These are phyloP conservation scores for Saraca asoca DNA, from an alignment of 331 rosid species.

Conservation along the genomic window DNA sequence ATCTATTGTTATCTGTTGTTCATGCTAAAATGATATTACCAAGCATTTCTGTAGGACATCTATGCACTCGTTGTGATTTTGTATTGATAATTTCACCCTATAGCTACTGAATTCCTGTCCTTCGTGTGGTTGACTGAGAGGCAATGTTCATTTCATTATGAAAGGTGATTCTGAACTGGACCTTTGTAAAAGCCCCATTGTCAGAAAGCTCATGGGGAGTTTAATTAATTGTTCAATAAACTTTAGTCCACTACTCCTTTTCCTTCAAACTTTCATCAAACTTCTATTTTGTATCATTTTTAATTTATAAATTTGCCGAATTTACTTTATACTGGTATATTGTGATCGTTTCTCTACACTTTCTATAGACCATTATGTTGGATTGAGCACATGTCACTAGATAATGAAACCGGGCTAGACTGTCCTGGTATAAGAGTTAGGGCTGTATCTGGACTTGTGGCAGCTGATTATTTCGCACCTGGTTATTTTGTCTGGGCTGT, in stretches of 20 bases:
- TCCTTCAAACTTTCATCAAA: slow-evolving; percentile 5
- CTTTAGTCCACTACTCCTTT: too few species aligned
- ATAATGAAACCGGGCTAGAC: slow-evolving; percentile 86
- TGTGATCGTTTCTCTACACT: slow-evolving; percentile 19
- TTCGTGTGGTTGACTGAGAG: slow-evolving; percentile 1
- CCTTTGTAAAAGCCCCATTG: neutral
- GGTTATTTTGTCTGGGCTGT: slow-evolving; percentile 99
- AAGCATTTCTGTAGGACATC: slow-evolving; percentile 7
- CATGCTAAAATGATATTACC: slow-evolving; percentile 14
- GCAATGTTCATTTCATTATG: neutral
- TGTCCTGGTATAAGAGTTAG: slow-evolving; percentile 76
- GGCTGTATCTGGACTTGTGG: slow-evolving; percentile 81
- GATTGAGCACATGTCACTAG: slow-evolving; percentile 87
- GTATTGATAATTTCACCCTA: slow-evolving; percentile 3
- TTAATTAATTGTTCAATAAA: slow-evolving; percentile 26
- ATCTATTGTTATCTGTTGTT: neutral
- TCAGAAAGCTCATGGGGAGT: neutral
- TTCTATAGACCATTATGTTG: slow-evolving; percentile 78
- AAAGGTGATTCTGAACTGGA: neutral
- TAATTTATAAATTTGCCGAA: neutral
- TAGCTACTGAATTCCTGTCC: slow-evolving; percentile 7
- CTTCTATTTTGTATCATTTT: slow-evolving; percentile 15
- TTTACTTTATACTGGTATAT: slow-evolving; percentile 16
- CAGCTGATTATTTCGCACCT: slow-evolving; percentile 64
- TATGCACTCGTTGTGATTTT: slow-evolving; percentile 1